Percentiles rank a stretch among this genome's conserved stretches.
phyloP scores from a whole-genome alignment of 169 alveolate genomes.

The Cryptosporidium sp. region DNA sequence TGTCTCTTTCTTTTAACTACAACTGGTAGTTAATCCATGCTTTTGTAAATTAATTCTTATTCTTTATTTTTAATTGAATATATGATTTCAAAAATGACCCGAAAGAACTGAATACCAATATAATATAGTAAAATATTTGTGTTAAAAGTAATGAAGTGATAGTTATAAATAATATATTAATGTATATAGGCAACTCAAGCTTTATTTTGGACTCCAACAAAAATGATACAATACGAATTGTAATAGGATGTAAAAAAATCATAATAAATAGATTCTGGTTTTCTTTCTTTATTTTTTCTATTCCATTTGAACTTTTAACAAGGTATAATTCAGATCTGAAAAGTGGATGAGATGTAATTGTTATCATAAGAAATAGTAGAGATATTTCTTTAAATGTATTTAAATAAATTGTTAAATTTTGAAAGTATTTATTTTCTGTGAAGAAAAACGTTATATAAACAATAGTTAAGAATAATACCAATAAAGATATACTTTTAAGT shows the following conservation, averaged over 20 bases:
- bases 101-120: not conserved
- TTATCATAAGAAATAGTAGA: not conserved
- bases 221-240: not conserved
- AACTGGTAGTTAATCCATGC: too few relatives aligned
- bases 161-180: not conserved
- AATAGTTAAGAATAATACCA: not conserved
- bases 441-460: not conserved
- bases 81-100: not conserved
- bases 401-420: not conserved
- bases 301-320: constrained; percentile 1
- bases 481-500: not conserved
- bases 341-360: constrained; percentile 3
- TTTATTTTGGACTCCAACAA: not conserved
- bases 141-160: not conserved
- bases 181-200: not conserved
- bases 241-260: not conserved
- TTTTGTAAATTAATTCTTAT: too few relatives aligned
- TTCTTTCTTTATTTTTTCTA: not conserved
- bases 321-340: not conserved
- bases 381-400: not conserved
- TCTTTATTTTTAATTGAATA: not conserved
- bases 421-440: not conserved
- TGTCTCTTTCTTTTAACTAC: too few relatives aligned
- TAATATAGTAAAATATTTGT: not conserved
- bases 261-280: not conserved